Conservation (phyloP, 768 basidiomycete genomes). For the Hydnum rufescens region DNA sequence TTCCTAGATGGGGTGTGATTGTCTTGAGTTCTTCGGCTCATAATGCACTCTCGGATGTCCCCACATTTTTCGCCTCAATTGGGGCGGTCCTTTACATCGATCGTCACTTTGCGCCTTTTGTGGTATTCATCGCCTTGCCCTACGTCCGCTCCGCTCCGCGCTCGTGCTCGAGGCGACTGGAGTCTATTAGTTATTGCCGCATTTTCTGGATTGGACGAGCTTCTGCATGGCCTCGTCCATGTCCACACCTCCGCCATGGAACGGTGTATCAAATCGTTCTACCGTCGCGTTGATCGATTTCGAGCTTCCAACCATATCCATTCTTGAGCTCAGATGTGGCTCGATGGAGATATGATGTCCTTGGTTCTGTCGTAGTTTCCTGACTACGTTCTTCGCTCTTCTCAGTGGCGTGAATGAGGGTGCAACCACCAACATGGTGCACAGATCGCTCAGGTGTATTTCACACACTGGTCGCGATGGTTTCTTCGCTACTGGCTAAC, state of each 20-base stretch:
- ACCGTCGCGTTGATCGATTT: constrained; percentile 37
- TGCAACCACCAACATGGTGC: too few species aligned
- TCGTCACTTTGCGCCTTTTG: constrained; percentile 45
- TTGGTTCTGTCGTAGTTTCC: constrained; percentile 50
- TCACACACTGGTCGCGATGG: too few species aligned
- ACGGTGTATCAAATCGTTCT: constrained; percentile 43
- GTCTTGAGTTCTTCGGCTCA: constrained; percentile 36
- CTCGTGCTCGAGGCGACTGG: constrained; percentile 47
- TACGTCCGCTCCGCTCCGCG: constrained; percentile 43
- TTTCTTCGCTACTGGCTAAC: constrained; percentile 29
- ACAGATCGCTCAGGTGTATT: too few species aligned
- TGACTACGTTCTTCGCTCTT: constrained; percentile 49
- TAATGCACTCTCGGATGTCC: constrained; percentile 32
- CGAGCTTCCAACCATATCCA: constrained; percentile 54
- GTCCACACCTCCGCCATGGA: constrained; percentile 59
- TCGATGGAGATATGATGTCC: constrained; percentile 58
- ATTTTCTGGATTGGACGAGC: constrained; percentile 54
- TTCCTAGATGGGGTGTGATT: constrained; percentile 65
- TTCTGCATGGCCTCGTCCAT: constrained; percentile 44
- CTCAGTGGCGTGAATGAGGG: constrained; percentile 36
- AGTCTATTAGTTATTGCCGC: constrained; percentile 49
- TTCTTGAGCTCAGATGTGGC: constrained; percentile 43
- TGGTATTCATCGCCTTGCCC: constrained; percentile 45
- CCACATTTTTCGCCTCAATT: constrained; percentile 46
- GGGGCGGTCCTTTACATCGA: constrained; percentile 42